phyloP scores from a whole-genome alignment of 768 basidiomycete genomes.

The Cyathus striatus region DNA sequence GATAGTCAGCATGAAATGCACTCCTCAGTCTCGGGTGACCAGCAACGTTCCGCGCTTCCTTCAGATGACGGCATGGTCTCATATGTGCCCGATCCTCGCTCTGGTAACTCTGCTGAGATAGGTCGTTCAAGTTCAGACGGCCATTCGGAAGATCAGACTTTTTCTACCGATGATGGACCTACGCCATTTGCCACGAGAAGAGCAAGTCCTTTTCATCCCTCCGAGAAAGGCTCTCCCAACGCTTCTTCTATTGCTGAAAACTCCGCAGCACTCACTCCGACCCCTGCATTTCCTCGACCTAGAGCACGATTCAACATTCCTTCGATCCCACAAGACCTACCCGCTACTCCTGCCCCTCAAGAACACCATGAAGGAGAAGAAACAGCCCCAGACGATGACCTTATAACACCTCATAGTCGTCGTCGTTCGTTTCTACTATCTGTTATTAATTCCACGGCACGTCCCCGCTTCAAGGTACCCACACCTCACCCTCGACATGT shows the following conservation, averaged over 20 bases:
- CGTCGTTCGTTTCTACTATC: conserved; percentile 79
- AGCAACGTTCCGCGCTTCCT: too few relatives aligned
- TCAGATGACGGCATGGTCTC: too few relatives aligned
- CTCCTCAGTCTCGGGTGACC: too few relatives aligned
- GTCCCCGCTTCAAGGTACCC: conserved; percentile 62
- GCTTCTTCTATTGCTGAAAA: conserved; percentile 51
- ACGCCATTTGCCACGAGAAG: too few relatives aligned
- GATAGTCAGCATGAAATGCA: too few relatives aligned
- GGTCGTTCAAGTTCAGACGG: too few relatives aligned
- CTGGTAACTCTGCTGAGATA: too few relatives aligned
- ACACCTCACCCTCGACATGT: conserved; percentile 53
- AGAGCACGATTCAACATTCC: conserved; percentile 60
- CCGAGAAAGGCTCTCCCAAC: conserved; percentile 28
- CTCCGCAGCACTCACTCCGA: conserved; percentile 62
- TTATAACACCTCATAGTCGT: conserved; percentile 65
- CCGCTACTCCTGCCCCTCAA: conserved; percentile 28
- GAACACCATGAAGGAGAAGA: conserved; percentile 11
- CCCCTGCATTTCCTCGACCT: conserved; percentile 56
- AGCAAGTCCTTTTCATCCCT: conserved; percentile 22
- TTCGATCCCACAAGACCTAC: conserved; percentile 33
- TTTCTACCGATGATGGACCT: too few relatives aligned
- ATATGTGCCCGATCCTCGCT: too few relatives aligned
- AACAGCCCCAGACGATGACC: conserved; percentile 33
- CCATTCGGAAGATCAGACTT: too few relatives aligned
- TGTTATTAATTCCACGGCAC: conserved; percentile 77